A percentile compares a stretch with the other conserved stretches of the same genome.
phyloP scores from a whole-genome alignment of 805 yeast species.

The Millerago galiae region DNA sequence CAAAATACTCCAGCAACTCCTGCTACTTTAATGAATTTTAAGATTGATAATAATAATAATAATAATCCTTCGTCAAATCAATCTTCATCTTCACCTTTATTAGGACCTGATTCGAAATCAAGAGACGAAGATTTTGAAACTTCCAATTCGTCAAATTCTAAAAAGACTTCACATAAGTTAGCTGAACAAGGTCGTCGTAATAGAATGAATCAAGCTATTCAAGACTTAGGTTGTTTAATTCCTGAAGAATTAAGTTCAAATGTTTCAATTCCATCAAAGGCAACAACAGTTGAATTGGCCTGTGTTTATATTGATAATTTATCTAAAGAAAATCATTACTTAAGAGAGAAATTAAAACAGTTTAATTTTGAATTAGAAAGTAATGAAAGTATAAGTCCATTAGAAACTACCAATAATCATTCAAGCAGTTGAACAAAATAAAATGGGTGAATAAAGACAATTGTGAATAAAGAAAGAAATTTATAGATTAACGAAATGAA shows the following conservation, averaged over 20 bases:
- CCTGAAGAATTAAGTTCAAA: conserved; percentile 53
- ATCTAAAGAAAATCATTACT: conserved; percentile 27
- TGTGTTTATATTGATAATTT: conserved; percentile 56
- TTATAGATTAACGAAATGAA: not conserved
- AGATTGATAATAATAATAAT: conserved; percentile 7
- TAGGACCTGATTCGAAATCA: conserved; percentile 12
- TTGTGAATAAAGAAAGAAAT: not conserved
- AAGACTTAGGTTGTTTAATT: conserved; percentile 61
- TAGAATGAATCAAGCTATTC: conserved; percentile 82
- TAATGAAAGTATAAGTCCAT: conserved; percentile 25
- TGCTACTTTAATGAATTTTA: conserved; percentile 22
- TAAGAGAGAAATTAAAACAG: conserved; percentile 12
- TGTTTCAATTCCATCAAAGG: conserved; percentile 73
- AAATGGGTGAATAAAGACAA: not conserved
- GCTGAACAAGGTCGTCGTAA: conserved; percentile 97
- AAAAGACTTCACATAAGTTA: conserved; percentile 58
- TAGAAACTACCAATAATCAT: conserved; percentile 17
- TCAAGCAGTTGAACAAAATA: not conserved
- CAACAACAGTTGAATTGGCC: conserved; percentile 92
- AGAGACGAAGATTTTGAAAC: conserved; percentile 8
- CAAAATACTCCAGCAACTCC: conserved; percentile 20
- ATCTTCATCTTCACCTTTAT: conserved; percentile 15
- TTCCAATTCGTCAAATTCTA: conserved; percentile 10
- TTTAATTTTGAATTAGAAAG: conserved; percentile 14
- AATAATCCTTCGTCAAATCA: not conserved